A percentile compares a stretch with the other conserved stretches of the same genome.
Evolutionary conservation across 441 rosid species (phyloP).

Genomic region (Bocquillonia castaneifolia): DNA sequence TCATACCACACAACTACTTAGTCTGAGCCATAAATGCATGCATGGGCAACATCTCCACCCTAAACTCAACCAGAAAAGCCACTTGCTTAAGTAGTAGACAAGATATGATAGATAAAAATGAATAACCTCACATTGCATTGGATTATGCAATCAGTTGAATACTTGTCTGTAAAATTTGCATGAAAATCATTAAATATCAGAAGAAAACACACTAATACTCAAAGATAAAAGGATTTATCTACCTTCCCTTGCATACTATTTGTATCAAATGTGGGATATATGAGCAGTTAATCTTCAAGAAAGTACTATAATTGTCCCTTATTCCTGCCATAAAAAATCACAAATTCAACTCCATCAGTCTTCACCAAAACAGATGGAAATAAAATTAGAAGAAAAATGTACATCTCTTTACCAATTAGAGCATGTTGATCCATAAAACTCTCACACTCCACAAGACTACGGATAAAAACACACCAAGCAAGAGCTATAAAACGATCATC

Average conservation of each 20-base stretch:
- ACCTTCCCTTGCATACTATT: slow-evolving; percentile 68
- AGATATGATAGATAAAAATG: no score
- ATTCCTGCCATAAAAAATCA: slow-evolving; percentile 43
- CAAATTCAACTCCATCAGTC: slow-evolving; percentile 15
- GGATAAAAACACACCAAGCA: slow-evolving; percentile 91
- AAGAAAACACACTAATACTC: not conserved
- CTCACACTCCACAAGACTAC: slow-evolving; percentile 54
- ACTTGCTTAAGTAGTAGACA: no score
- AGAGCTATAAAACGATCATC: slow-evolving; percentile 64
- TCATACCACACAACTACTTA: not conserved
- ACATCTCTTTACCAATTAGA: slow-evolving; percentile 47
- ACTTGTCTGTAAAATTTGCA: not conserved
- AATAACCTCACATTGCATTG: slow-evolving; percentile 9
- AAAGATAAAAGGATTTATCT: slow-evolving; percentile 22
- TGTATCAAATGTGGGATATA: slow-evolving; percentile 43
- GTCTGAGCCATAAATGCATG: not conserved
- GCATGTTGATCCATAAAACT: slow-evolving; percentile 36
- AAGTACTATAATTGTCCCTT: slow-evolving; percentile 47
- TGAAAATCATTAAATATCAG: no score
- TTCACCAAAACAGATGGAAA: slow-evolving; percentile 5
- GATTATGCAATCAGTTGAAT: not conserved
- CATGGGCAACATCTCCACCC: not conserved
- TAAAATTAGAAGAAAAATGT: not conserved
- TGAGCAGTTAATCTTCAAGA: slow-evolving; percentile 58
- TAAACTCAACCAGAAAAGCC: not conserved